These are phyloP conservation scores for Astragalus glycyphyllos DNA, from an alignment of 306 rosid genomes.

Conservation along the genomic window DNA sequence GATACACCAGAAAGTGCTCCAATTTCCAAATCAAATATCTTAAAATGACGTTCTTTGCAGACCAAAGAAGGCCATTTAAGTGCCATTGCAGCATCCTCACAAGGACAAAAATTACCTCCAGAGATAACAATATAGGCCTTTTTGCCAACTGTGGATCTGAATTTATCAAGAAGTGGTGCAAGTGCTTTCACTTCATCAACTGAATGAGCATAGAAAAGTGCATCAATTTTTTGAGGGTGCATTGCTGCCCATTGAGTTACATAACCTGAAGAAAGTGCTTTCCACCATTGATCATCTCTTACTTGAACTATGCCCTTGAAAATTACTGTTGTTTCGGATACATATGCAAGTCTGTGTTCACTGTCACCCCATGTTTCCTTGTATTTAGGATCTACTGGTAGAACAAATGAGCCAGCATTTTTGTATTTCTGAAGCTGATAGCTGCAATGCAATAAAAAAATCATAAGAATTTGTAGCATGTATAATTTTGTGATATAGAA, in stretches of 20 bases:
- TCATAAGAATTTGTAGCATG: no score
- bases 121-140: slow-evolving; percentile 87
- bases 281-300: no score
- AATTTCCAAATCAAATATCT: slow-evolving; percentile 76
- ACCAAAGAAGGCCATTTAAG: slow-evolving; percentile 82
- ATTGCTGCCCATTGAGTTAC: slow-evolving; percentile 96
- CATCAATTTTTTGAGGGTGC: slow-evolving; percentile 91
- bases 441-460: slow-evolving; percentile 59
- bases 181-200: slow-evolving; percentile 76
- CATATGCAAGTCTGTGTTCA: slow-evolving; percentile 95
- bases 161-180: slow-evolving; percentile 84
- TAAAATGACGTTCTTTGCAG: slow-evolving; percentile 81
- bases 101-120: slow-evolving; percentile 72
- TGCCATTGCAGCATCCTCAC: slow-evolving; percentile 79
- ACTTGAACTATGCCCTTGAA: no score
- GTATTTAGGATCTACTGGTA: slow-evolving; percentile 84
- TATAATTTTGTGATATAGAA: no score
- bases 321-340: slow-evolving; percentile 95
- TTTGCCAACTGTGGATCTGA: slow-evolving; percentile 78
- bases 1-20: slow-evolving; percentile 76
- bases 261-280: no score
- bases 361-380: slow-evolving; percentile 99
- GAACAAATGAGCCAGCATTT: slow-evolving; percentile 90
- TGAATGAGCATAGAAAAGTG: slow-evolving; percentile 89
- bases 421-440: slow-evolving; percentile 93